Conservation (phyloP, 805 yeast species). For the Zygosaccharomyces pseudorouxii region DNA sequence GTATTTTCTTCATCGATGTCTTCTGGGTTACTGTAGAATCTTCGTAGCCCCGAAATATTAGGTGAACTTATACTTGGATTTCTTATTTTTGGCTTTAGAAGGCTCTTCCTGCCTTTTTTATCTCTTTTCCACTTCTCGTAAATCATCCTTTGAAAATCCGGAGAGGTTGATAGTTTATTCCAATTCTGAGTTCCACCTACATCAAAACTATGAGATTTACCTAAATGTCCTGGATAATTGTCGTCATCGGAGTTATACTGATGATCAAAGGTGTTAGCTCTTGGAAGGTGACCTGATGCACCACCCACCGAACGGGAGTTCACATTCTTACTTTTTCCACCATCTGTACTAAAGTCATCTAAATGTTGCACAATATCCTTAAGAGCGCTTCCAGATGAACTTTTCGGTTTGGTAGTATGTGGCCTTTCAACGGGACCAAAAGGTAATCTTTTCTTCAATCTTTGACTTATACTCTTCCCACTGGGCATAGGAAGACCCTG, state of each 20-base stretch:
- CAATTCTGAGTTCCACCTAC: constrained; percentile 25
- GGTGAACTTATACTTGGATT: neutral
- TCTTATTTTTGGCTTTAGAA: neutral
- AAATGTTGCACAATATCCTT: constrained; percentile 7
- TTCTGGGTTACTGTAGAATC: constrained; percentile 3
- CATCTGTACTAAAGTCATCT: constrained; percentile 28
- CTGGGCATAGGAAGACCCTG: constrained; percentile 11
- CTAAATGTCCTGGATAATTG: constrained; percentile 36
- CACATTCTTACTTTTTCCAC: constrained; percentile 28
- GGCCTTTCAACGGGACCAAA: constrained; percentile 17
- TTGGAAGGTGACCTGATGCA: constrained; percentile 12
- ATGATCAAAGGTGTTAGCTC: constrained; percentile 35
- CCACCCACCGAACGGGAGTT: constrained; percentile 10
- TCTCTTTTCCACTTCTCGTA: constrained; percentile 33
- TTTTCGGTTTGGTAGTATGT: neutral
- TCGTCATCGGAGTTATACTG: constrained; percentile 37
- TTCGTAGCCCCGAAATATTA: neutral
- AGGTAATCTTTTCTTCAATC: constrained; percentile 20
- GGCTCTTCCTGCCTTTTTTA: constrained; percentile 26
- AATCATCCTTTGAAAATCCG: constrained; percentile 46
- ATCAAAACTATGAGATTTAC: constrained; percentile 49
- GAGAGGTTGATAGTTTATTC: constrained; percentile 35
- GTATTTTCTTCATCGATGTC: neutral
- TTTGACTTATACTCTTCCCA: constrained; percentile 20
- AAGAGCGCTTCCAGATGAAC: constrained; percentile 1